Conservation (phyloP, 257 asterid genomes). For the Salvia splendens region DNA sequence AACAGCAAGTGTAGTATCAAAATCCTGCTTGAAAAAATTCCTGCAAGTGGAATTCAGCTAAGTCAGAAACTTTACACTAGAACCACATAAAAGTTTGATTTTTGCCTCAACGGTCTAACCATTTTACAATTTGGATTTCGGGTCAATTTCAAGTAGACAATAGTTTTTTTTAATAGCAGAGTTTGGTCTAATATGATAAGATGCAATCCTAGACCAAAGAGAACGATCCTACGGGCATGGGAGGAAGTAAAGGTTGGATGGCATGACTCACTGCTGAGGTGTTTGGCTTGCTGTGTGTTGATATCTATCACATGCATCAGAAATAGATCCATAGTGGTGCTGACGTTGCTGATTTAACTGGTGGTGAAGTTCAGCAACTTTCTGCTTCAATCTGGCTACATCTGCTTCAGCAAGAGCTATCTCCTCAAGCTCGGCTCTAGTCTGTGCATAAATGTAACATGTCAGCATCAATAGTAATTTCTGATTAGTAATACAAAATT, state of each 20-base stretch:
- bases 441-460: slow-evolving; percentile 47
- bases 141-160: background rate
- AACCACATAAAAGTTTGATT: slow-evolving; percentile 5
- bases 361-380: slow-evolving; percentile 98
- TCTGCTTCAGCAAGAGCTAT: slow-evolving; percentile 99
- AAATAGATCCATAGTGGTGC: slow-evolving; percentile 77
- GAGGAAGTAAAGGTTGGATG: slow-evolving; percentile 4
- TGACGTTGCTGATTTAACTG: slow-evolving; percentile 97
- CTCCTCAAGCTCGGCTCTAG: slow-evolving; percentile 99
- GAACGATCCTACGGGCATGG: background rate
- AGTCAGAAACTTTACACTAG: slow-evolving; percentile 34
- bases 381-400: slow-evolving; percentile 91
- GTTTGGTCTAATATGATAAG: slow-evolving; percentile 12
- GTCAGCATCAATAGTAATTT: slow-evolving; percentile 27
- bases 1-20: slow-evolving; percentile 84
- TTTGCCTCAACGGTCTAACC: background rate
- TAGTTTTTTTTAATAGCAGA: slow-evolving; percentile 3
- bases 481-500: slow-evolving; percentile 12
- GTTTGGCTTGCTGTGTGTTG: slow-evolving; percentile 55
- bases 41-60: slow-evolving; percentile 46
- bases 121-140: background rate
- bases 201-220: background rate
- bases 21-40: slow-evolving; percentile 79
- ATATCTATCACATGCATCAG: slow-evolving; percentile 68
- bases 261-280: slow-evolving; percentile 66